Evolutionary conservation across 1,139 yeast species (phyloP), one percentile per base, ranked within the genome.

Genomic region (Pichia kudriavzevii): DNA sequence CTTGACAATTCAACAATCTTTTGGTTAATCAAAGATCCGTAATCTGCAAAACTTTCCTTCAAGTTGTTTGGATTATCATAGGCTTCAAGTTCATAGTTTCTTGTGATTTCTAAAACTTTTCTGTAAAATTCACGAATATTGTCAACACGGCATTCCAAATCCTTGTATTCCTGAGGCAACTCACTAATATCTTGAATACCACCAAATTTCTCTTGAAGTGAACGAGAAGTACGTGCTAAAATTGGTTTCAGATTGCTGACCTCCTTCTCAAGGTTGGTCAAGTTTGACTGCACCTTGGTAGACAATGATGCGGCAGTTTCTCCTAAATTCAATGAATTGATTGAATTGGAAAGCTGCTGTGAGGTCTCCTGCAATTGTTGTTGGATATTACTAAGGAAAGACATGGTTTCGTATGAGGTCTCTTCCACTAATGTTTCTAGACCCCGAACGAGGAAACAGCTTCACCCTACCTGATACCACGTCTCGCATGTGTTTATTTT

Each of bases 61-160:
- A 77, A 64, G 35, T 79, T 81, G 26, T 85, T 85, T 21, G 87
- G 87, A 48, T 77, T 79, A 53, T 79, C 88, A 55, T 79, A 79
- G 33, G 79, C 72, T 36, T 75, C 75, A 40, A 76, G 68, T 47
- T 68, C 80, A 50, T 69, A 79, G 39, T 81, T 79, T 39, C 69
- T 75, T 28, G 81, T 72, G 47, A 74, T 72, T 20, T 67, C 64
- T 37, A 78, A 63, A 44, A 77, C 63, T 53, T 75, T 76, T 43
- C 74, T 72, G 59, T 76, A 75, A 44, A 75, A 69, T 38, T 65
- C 65, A 52, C 74, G 72, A 46, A 79, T 62, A 37, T 72, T 65
- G 56, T 78, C 91, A 42, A 80, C 77, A 49, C 72, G 72, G 42
- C 67, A 63, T 55, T 81, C 93, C 48, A 82, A 64, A 41, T 70